A percentile compares a stretch with the other conserved stretches of the same genome.
These are phyloP conservation scores for Rhodotorula graminis DNA, from an alignment of 768 basidiomycete species.

Conservation along the genomic window DNA sequence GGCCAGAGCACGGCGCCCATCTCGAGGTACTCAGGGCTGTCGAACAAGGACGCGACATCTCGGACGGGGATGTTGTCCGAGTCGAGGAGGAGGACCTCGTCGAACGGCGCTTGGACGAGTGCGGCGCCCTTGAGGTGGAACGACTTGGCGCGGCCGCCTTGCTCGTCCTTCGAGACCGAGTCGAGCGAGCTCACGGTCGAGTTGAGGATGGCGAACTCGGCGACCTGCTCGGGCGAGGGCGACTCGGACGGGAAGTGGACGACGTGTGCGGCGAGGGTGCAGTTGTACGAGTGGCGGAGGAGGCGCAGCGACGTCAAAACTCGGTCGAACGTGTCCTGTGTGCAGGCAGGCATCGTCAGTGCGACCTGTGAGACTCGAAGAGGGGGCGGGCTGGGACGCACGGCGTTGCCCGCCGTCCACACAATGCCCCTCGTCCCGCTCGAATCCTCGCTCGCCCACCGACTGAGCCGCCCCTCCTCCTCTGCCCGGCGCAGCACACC, in stretches of 20 bases:
- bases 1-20: slow-evolving; percentile 47
- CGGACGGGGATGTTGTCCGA: slow-evolving; percentile 45
- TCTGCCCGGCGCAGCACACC: background rate
- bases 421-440: slow-evolving; percentile 47
- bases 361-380: too few species aligned
- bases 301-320: slow-evolving; percentile 43
- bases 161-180: slow-evolving; percentile 40
- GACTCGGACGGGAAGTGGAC: slow-evolving; percentile 50
- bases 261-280: slow-evolving; percentile 45
- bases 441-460: slow-evolving; percentile 6
- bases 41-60: slow-evolving; percentile 49
- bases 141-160: slow-evolving; percentile 45
- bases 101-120: slow-evolving; percentile 43
- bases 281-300: slow-evolving; percentile 40
- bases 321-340: slow-evolving; percentile 45
- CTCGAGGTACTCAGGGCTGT: slow-evolving; percentile 47
- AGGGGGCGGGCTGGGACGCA: slow-evolving; percentile 41
- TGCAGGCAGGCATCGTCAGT: background rate
- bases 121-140: slow-evolving; percentile 47
- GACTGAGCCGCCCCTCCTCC: slow-evolving; percentile 25
- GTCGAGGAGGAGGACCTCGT: slow-evolving; percentile 50
- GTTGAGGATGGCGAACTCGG: slow-evolving; percentile 39
- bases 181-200: background rate
- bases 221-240: slow-evolving; percentile 39
- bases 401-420: slow-evolving; percentile 52